Evolutionary conservation across 2,329 filamentous ascomycete species (phyloP).

Genomic region (Phialophora chinensis): DNA sequence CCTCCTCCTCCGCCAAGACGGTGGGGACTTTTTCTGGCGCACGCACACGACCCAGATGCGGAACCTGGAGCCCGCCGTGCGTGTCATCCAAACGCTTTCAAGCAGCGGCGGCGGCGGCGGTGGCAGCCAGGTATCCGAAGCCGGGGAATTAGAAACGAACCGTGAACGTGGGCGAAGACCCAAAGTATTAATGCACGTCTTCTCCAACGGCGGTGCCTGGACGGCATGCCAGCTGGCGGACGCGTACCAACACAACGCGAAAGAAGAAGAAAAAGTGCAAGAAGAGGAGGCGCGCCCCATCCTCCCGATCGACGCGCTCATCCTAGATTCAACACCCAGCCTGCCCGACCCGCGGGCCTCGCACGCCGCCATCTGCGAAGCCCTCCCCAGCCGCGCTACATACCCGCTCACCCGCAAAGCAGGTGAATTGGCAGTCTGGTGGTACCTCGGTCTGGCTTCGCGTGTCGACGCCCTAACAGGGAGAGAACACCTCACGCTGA

Average conservation of each 20-base stretch:
- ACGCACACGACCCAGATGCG: conserved; percentile 42
- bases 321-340: conserved; percentile 49
- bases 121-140: no score
- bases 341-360: conserved; percentile 18
- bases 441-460: conserved; percentile 50
- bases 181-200: conserved; percentile 56
- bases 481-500: conserved; percentile 41
- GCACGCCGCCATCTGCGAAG: conserved; percentile 29
- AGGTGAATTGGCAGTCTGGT: conserved; percentile 40
- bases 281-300: neutral
- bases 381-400: conserved; percentile 20
- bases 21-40: conserved; percentile 46
- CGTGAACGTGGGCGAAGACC: conserved; percentile 28
- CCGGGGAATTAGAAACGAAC: no score
- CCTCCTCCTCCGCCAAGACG: conserved; percentile 55
- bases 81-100: conserved; percentile 46
- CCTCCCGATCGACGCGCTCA: conserved; percentile 56
- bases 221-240: conserved; percentile 50
- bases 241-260: conserved; percentile 36
- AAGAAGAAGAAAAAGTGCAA: no score
- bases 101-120: neutral
- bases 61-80: conserved; percentile 50
- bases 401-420: conserved; percentile 14
- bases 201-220: conserved; percentile 61
- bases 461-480: conserved; percentile 42